Evolutionary conservation across 495 filamentous ascomycete genomes (phyloP), one percentile per base, ranked within the genome.

Genomic region (Penicillium cosmopolitanum): DNA sequence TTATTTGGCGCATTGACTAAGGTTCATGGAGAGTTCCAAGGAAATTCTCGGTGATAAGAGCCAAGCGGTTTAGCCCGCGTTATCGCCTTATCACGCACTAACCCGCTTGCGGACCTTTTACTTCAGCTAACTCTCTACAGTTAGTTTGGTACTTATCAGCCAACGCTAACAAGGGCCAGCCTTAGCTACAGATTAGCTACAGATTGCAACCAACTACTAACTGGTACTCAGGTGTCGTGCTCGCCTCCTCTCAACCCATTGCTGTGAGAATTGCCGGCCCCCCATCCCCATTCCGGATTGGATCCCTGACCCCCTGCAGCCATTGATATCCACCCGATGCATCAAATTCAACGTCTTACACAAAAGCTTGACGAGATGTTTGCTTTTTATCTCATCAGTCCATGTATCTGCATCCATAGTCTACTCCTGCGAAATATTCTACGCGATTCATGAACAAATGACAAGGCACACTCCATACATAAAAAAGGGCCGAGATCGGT

Each of bases 261-360:
- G 15, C 1, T 38, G 13, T 28, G 50, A 50, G 36, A 52, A 12
- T 11, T 7, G 33, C 12, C 50, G 16, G 50, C 50, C 36, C 36
- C 36, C 13, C 25, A 10, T 15, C 25, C 16, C 23, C 19, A 36
- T 55, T 57, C 48, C 28, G 10, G 36, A 42, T 53, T 53, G 36
- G 36, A 38, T n/a, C 15, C 36, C 36, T 38, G 48, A 35, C 23
- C 7, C 38, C 38, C 43, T 44, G 56, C 48, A 58, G 33, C 46
- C 12, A 16, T 42, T 16, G 38, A 42, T 16, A 16, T 31, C 19
- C 36, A 18, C 43, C 2, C 33, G 15, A 28, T 35, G 34, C 48
- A 42, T 47, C 38, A 44, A 57, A 42, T 36, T 44, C 48, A 47
- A 53, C 18, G 51, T 44, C 38, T 58, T 52, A 58, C 56, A 52